These are phyloP conservation scores for Leucocoprinus birnbaumii DNA, from an alignment of 768 basidiomycete species.

Conservation along the genomic window DNA sequence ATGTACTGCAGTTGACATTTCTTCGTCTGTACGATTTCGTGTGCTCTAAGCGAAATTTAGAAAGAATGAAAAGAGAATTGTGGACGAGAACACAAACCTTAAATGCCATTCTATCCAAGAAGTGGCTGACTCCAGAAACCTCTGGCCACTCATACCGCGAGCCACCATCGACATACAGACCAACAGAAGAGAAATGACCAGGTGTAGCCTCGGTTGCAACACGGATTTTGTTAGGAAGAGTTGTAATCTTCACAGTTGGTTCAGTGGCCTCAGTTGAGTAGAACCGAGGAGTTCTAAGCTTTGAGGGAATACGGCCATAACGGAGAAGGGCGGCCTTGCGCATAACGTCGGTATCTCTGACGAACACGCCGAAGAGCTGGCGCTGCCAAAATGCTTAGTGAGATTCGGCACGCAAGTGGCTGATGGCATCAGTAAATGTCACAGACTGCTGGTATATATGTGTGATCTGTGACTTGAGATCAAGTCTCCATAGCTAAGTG, in stretches of 20 bases:
- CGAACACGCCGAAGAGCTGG: neutral
- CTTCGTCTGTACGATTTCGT: slow-evolving; percentile 59
- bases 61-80: neutral
- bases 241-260: slow-evolving; percentile 63
- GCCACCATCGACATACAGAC: slow-evolving; percentile 92
- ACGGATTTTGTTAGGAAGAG: slow-evolving; percentile 86
- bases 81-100: slow-evolving; percentile 58
- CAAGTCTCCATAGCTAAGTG: slow-evolving; percentile 16
- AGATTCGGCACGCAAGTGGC: neutral
- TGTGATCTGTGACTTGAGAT: too few relatives aligned
- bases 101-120: slow-evolving; percentile 94
- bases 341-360: slow-evolving; percentile 26
- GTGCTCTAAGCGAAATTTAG: too few relatives aligned
- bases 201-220: slow-evolving; percentile 91
- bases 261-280: slow-evolving; percentile 22
- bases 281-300: slow-evolving; percentile 9
- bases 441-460: too few relatives aligned
- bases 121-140: slow-evolving; percentile 83
- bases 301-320: slow-evolving; percentile 16
- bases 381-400: neutral
- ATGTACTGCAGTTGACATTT: slow-evolving; percentile 82
- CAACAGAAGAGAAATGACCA: slow-evolving; percentile 92
- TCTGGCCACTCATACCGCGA: slow-evolving; percentile 79
- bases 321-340: slow-evolving; percentile 38
- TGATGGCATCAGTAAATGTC: too few relatives aligned